These are phyloP conservation scores for Aspergillus piperis DNA, from an alignment of 2,329 filamentous ascomycete genomes.

Conservation along the genomic window DNA sequence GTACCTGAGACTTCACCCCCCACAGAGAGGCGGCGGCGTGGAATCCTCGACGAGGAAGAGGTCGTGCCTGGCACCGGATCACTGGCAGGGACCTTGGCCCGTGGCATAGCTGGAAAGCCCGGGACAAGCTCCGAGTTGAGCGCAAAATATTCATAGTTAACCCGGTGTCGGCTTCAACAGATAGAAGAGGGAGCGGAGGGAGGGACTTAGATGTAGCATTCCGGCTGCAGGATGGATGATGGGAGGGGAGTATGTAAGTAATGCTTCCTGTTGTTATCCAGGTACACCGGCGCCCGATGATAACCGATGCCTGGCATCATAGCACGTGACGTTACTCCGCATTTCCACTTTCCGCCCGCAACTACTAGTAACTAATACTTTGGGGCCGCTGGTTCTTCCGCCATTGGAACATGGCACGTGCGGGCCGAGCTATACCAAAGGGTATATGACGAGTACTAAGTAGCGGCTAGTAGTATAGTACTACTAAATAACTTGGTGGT, in stretches of 20 bases:
- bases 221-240: conserved; percentile 11
- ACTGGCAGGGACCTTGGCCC: conserved; percentile 29
- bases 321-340: conserved; percentile 25
- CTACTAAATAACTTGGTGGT: no score
- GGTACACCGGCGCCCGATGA: conserved; percentile 22
- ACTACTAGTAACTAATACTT: no score
- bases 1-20: conserved; percentile 42
- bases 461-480: no score
- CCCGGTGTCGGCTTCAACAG: neutral
- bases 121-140: conserved; percentile 31
- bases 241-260: conserved; percentile 1
- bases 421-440: no score
- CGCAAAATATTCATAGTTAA: conserved; percentile 35
- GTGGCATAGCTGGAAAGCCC: conserved; percentile 29
- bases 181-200: conserved; percentile 4
- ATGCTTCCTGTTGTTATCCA: neutral
- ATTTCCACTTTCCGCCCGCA: no score
- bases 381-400: no score
- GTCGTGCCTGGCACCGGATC: conserved; percentile 25
- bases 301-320: conserved; percentile 26
- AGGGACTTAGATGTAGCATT: conserved; percentile 5
- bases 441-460: no score
- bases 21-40: conserved; percentile 37
- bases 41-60: conserved; percentile 35
- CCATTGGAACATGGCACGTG: no score